phyloP scores from a whole-genome alignment of 495 filamentous ascomycete species.

The Lasiosphaeria hispida region DNA sequence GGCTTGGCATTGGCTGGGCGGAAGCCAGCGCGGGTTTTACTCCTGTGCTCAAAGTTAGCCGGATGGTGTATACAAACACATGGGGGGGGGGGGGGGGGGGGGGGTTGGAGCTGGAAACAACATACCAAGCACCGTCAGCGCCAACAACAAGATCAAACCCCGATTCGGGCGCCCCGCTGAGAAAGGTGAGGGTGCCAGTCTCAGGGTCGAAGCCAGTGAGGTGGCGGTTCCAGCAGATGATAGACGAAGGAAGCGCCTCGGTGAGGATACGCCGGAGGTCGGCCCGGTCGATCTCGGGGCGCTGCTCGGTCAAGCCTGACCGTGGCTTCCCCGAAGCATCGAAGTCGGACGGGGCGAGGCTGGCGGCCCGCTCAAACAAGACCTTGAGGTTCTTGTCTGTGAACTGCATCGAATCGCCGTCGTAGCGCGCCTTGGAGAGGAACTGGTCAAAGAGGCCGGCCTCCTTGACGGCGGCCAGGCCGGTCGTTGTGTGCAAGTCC shows the following conservation, averaged over 20 bases:
- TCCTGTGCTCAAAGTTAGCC: too few relatives aligned
- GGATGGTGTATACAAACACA: too few relatives aligned
- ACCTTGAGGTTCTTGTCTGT: slow-evolving; percentile 34
- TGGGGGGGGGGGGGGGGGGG: too few relatives aligned
- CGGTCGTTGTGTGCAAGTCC: slow-evolving; percentile 52
- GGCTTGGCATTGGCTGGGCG: slow-evolving; percentile 18
- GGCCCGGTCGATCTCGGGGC: slow-evolving; percentile 46
- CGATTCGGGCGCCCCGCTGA: slow-evolving; percentile 10
- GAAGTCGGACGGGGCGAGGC: not conserved
- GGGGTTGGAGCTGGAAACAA: too few relatives aligned
- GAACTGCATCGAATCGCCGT: slow-evolving; percentile 47
- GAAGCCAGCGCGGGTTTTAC: too few relatives aligned
- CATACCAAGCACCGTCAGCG: slow-evolving; percentile 45
- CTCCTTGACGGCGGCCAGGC: slow-evolving; percentile 49
- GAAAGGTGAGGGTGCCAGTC: not conserved
- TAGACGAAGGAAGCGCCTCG: slow-evolving; percentile 37
- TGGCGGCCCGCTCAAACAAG: slow-evolving; percentile 14
- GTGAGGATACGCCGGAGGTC: slow-evolving; percentile 39
- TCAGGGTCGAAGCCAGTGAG: slow-evolving; percentile 20
- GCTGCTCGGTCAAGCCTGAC: slow-evolving; percentile 18
- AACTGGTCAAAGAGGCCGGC: slow-evolving; percentile 51
- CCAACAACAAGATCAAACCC: slow-evolving; percentile 46
- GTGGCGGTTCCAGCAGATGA: slow-evolving; percentile 49
- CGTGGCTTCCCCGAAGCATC: not conserved
- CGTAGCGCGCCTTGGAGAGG: slow-evolving; percentile 41